A percentile compares a stretch with the other conserved stretches of the same genome.
Conservation (phyloP, 2,329 filamentous ascomycete genomes). For the Penicillium brevicompactum region DNA sequence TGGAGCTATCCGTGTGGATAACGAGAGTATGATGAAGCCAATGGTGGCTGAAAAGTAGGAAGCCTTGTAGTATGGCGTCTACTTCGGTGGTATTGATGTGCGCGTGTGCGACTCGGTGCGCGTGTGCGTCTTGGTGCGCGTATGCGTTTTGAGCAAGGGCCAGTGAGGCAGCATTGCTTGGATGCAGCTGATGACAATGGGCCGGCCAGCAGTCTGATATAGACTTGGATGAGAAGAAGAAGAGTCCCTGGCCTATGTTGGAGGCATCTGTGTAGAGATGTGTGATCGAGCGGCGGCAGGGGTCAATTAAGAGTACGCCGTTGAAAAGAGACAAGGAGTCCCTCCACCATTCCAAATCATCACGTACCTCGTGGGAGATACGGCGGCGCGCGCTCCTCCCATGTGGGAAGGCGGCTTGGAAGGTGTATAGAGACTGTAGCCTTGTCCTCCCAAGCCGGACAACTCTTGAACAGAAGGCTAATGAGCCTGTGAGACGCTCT, state of each 20-base stretch:
- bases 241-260: constrained; percentile 7
- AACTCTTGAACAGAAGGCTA: too few species aligned
- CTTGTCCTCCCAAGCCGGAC: too few species aligned
- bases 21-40: constrained; percentile 8
- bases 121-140: neutral
- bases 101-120: too few species aligned
- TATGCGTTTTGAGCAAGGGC: constrained; percentile 5
- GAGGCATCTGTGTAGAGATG: constrained; percentile 11
- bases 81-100: constrained; percentile 5
- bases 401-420: too few species aligned
- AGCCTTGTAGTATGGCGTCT: constrained; percentile 6
- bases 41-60: constrained; percentile 9
- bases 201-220: constrained; percentile 9
- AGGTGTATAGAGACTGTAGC: too few species aligned
- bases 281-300: constrained; percentile 2
- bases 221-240: constrained; percentile 13
- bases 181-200: constrained; percentile 10
- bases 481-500: too few species aligned
- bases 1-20: constrained; percentile 9
- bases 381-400: too few species aligned
- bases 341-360: constrained; percentile 5
- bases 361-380: too few species aligned
- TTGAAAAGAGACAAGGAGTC: constrained; percentile 7
- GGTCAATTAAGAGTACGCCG: constrained; percentile 6
- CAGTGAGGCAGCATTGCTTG: constrained; percentile 5